Base-by-base conservation (phyloP, 257 asterid species). In the Solanum commersonii region DNA sequence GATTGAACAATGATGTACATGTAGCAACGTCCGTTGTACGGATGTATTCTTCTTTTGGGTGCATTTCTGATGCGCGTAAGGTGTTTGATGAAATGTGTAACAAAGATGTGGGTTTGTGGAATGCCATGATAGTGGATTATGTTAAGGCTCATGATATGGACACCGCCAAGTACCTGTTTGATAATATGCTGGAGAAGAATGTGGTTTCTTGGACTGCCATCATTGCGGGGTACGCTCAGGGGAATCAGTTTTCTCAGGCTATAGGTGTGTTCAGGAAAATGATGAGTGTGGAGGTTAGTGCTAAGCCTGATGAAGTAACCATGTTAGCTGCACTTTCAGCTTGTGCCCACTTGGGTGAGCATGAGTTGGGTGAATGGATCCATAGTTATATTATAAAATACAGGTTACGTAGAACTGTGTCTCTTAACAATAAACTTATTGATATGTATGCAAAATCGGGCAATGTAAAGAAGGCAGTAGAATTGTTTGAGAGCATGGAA, bases 281-380 rank as follows among this genome's bases (percentile, higher is more conserved):
- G 87, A 82, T 37, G 83, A 74, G 25, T 29, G 87, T 12, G 10
- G 10, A 60, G 33, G 83, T n/a, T 73, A 86, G 84, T 31, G n/a
- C 73, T 6, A 38, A 87, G 87, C 89, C 87, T 42, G 87, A 87
- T 81, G 83, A 82, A 60, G 86, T 87, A 65, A 49, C 73, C 20
- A 38, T 87, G 83, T 31, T 67, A 85, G 83, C 25, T 82, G 89
- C 15, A 22, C 89, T 87, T 40, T 87, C 89, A 20, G 89, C 89
- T 81, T 87, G 89, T 87, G 84, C 87, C 33, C 81, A 87, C 85
- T 87, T 87, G 73, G 89, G 89, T 29, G 87, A 78, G 31, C 87
- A 23, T 37, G 79, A 87, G 31, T 42, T 82, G 73, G 89, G 87
- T 14, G 73, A 87, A 63, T 23, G 87, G 89, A 82, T 87, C 2